phyloP scores from a whole-genome alignment of 1,139 yeast species.

The Yamadazyma atmosphaerica region DNA sequence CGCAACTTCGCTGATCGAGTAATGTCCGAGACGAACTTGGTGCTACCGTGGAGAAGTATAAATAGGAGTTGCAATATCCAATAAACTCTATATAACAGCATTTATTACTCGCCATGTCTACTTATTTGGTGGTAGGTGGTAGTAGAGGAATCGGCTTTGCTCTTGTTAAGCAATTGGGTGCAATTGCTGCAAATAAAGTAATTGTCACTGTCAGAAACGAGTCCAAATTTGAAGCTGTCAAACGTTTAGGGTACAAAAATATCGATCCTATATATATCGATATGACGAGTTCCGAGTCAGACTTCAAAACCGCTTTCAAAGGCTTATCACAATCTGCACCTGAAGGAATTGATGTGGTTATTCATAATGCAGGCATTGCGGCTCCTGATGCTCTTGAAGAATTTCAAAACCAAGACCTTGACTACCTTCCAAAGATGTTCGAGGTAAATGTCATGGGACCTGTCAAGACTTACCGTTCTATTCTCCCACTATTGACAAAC shows the following conservation, averaged over 20 bases:
- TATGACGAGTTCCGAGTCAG: neutral
- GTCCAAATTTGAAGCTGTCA: neutral
- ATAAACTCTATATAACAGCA: too few species aligned
- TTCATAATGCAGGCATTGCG: conserved; percentile 17
- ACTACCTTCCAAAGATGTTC: neutral
- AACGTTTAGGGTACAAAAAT: neutral
- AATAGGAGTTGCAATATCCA: too few species aligned
- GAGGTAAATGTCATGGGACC: neutral
- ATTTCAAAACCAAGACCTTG: conserved; percentile 9
- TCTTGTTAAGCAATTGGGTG: conserved; percentile 13
- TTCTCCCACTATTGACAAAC: neutral
- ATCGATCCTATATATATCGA: neutral
- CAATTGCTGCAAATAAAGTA: conserved; percentile 9
- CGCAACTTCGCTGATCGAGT: too few species aligned
- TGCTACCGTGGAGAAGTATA: too few species aligned
- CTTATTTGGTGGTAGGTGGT: conserved; percentile 20
- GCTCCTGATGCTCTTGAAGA: neutral
- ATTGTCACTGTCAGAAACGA: neutral
- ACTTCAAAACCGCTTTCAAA: neutral
- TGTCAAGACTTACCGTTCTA: neutral
- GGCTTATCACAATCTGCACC: neutral
- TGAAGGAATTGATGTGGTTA: conserved; percentile 14
- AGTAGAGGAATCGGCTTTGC: conserved; percentile 23
- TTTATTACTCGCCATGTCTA: too few species aligned
- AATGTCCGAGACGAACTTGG: too few species aligned